Evolutionary conservation across 352 stramenopile genomes (phyloP).

Genomic region (Pythium dissotocum): DNA sequence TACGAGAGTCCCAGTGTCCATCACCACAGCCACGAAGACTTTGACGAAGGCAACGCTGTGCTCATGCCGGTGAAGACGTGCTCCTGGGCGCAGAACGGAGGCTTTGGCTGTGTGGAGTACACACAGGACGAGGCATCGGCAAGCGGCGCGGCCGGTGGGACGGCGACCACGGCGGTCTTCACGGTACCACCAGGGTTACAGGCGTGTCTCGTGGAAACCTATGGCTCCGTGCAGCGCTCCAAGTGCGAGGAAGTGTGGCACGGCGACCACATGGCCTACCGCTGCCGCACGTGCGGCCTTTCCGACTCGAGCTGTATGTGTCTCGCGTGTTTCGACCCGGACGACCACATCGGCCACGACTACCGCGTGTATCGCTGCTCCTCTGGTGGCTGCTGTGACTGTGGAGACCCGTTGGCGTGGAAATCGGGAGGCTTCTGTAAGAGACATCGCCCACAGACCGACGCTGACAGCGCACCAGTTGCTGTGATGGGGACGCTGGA

Average conservation of each 20-base stretch:
- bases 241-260: constrained; percentile 90
- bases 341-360: constrained; percentile 80
- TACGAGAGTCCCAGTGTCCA: not conserved
- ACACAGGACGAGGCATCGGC: constrained; percentile 34
- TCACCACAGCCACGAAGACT: not conserved
- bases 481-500: constrained; percentile 41
- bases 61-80: constrained; percentile 27
- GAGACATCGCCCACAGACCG: constrained; percentile 39
- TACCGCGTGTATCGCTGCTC: constrained; percentile 82
- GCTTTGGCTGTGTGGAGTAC: constrained; percentile 36
- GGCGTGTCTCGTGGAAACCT: constrained; percentile 46
- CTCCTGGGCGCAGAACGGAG: constrained; percentile 37
- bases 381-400: constrained; percentile 82
- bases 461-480: not conserved
- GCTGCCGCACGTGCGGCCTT: constrained; percentile 76
- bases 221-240: constrained; percentile 66
- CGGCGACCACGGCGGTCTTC: constrained; percentile 29
- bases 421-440: constrained; percentile 79
- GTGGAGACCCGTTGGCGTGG: constrained; percentile 78
- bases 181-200: constrained; percentile 43
- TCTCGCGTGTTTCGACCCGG: constrained; percentile 74
- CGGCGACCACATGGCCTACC: constrained; percentile 86
- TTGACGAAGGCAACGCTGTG: not conserved
- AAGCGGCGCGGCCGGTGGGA: not conserved
- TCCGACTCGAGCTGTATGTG: constrained; percentile 90